Evolutionary conservation across 2,329 filamentous ascomycete species (phyloP), one percentile per base, ranked within the genome.

Genomic region (Pseudohalonectria lignicola): DNA sequence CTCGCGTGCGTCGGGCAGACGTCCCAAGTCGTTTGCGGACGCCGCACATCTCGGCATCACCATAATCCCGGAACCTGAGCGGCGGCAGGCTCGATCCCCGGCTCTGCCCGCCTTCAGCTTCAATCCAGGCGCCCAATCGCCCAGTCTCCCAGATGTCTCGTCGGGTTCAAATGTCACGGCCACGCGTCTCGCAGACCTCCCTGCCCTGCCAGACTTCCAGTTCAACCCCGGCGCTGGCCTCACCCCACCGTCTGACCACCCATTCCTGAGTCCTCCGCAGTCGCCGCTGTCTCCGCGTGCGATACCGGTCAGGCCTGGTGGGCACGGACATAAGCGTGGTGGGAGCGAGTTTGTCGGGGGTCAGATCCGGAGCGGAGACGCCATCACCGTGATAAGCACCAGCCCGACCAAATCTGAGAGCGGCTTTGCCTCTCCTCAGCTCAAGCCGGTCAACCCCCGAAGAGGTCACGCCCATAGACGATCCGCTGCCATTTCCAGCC

Each of bases 331-430:
- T 56, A 73, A 80, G 49, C 75, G 88, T 50, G 83, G 83, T 39
- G 82, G 79, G 20, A 94, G 87, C 54, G 87, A 94, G 55, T 87
- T 93, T 51, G 83, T 93, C 34, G 86, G 86, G 28, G 84, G 82
- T 7, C 82, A 81, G 48, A 61, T 71, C 47, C 65, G 76, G 48
- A 58, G 68, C 59, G 62, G 74, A 11, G 74, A 71, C 34, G 65
- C 71, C 1, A 75, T 77, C 36, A 71, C 72, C 9, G 61, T 76
- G 7, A 67, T 84, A 61, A 83, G 76, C 56, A 74, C 75, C 11
- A 86, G 79, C 49, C 79, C 82, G 20, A 82, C 78, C 10, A 85
- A 79, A 46, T 66, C 67, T 39, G 70, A 76, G 19, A 65, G 66
- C 42, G 75, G 76, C 5, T 71, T 73, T 45, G 57, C 69, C 7